Conservation (phyloP, 306 rosid species). For the Pterocarpus santalinus region DNA sequence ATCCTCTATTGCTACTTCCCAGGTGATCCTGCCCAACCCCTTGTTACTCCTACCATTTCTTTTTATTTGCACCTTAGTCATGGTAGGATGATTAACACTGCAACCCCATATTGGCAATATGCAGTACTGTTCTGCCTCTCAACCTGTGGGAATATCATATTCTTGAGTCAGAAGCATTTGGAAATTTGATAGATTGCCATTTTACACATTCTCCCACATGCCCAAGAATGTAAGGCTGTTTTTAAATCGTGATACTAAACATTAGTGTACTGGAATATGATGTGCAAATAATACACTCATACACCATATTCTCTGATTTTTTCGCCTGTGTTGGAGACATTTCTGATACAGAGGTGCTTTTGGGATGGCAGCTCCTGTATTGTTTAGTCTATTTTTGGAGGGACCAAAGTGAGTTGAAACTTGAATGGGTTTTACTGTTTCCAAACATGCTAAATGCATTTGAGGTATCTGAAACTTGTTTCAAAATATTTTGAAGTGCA, state of each 20-base stretch:
- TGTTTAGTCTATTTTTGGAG: too few species aligned
- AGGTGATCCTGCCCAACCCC: not conserved
- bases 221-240: not conserved
- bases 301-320: not conserved
- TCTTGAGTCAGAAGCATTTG: too few species aligned
- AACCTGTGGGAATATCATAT: not conserved
- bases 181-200: not conserved
- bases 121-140: not conserved
- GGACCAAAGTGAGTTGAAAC: not conserved
- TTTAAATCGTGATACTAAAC: not conserved
- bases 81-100: not conserved
- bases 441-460: not conserved
- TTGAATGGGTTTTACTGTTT: not conserved
- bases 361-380: not conserved
- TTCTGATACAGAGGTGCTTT: not conserved
- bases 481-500: not conserved
- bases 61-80: not conserved
- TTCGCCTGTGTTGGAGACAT: not conserved
- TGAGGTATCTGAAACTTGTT: not conserved
- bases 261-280: not conserved
- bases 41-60: not conserved
- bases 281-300: not conserved
- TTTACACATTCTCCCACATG: not conserved
- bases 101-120: not conserved
- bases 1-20: conserved; percentile 4